phyloP scores from a whole-genome alignment of 441 rosid species.

The Adansonia madagascariensis region DNA sequence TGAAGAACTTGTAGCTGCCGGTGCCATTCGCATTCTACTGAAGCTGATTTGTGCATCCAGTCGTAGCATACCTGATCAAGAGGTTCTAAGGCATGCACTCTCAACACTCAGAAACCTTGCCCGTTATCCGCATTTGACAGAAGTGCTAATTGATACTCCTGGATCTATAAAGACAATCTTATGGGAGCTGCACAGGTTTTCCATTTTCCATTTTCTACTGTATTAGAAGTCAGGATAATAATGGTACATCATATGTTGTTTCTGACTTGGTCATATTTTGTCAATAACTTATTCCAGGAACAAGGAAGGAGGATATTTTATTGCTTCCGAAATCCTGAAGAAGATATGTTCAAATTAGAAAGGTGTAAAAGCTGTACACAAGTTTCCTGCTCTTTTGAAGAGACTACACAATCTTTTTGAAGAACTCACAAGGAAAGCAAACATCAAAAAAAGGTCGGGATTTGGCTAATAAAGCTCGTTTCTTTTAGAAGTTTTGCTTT shows the following conservation, averaged over 20 bases:
- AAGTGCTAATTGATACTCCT: constrained; percentile 54
- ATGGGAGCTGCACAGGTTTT: constrained; percentile 73
- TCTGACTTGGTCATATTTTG: background rate
- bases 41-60: constrained; percentile 69
- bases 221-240: background rate
- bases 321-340: constrained; percentile 68
- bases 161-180: constrained; percentile 66
- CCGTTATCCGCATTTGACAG: constrained; percentile 66
- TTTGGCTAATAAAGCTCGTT: background rate
- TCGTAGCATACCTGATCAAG: constrained; percentile 91
- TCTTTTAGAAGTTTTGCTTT: background rate
- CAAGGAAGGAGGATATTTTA: constrained; percentile 85
- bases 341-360: constrained; percentile 57
- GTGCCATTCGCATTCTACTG: constrained; percentile 70
- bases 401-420: constrained; percentile 70
- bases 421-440: constrained; percentile 68
- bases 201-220: background rate
- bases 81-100: constrained; percentile 77
- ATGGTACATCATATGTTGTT: background rate
- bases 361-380: constrained; percentile 57
- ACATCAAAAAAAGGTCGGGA: constrained; percentile 58
- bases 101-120: constrained; percentile 79
- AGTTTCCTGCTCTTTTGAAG: constrained; percentile 63
- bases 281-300: constrained; percentile 52
- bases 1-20: constrained; percentile 86